These are phyloP conservation scores for Acephala macrosclerotiorum DNA, from an alignment of 2,329 filamentous ascomycete species.

Conservation along the genomic window DNA sequence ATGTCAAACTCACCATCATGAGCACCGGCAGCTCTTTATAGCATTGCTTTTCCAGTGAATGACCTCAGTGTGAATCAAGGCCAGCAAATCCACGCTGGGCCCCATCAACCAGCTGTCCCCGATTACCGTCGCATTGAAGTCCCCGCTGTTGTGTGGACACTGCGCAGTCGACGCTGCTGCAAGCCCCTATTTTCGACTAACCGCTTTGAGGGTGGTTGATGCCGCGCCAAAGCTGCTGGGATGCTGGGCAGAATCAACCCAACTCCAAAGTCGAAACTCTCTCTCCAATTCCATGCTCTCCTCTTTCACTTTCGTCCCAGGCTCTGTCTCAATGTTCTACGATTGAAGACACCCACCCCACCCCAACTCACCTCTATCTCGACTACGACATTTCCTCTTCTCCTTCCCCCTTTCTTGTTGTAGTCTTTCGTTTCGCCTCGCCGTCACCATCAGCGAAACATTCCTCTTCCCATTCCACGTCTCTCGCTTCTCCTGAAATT, in stretches of 20 bases:
- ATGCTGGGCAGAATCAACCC: constrained; percentile 3
- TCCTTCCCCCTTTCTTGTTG: constrained; percentile 23
- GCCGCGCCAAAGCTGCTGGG: constrained; percentile 4
- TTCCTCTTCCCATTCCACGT: constrained; percentile 33
- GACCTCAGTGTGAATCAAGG: constrained; percentile 1
- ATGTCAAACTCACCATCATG: neutral
- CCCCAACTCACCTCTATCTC: constrained; percentile 15
- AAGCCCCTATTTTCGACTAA: neutral
- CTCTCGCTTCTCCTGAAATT: constrained; percentile 37
- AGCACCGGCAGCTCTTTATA: neutral
- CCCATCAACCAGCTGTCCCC: neutral
- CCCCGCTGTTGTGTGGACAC: constrained; percentile 1
- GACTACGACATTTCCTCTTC: constrained; percentile 19
- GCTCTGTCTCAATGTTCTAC: constrained; percentile 25
- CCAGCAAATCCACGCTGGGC: neutral
- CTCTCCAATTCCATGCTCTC: constrained; percentile 17
- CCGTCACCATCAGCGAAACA: constrained; percentile 19
- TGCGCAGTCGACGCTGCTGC: neutral
- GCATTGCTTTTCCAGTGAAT: neutral
- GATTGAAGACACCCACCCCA: constrained; percentile 27
- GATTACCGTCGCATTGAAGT: neutral
- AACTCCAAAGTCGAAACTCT: constrained; percentile 10
- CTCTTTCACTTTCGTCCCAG: constrained; percentile 16
- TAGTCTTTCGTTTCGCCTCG: constrained; percentile 34
- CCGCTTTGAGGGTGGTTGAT: neutral